Evolutionary conservation across 1,284 basidiomycete species (phyloP).

Genomic region (Ustilago crameri): DNA sequence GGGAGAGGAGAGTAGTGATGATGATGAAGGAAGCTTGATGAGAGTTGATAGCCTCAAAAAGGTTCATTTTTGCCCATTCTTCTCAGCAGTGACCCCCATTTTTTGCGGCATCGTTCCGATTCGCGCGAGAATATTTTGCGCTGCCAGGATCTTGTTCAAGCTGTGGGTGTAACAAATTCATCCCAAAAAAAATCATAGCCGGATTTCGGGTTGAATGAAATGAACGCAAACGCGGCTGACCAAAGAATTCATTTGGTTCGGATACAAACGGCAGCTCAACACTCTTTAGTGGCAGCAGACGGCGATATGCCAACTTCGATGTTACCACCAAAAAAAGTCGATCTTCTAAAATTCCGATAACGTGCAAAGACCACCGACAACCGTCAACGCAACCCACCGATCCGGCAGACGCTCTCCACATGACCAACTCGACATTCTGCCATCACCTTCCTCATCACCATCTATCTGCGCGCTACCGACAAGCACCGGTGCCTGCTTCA

Average conservation of each 20-base stretch:
- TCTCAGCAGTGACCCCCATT: background rate
- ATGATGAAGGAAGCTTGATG: background rate
- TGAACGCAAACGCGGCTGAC: background rate
- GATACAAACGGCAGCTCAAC: conserved; percentile 8
- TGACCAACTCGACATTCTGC: too few species aligned
- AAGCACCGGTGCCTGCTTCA: background rate
- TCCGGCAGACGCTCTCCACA: too few species aligned
- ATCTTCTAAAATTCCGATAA: conserved; percentile 4
- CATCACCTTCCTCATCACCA: too few species aligned
- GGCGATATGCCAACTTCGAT: conserved; percentile 12
- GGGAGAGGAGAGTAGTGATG: conserved; percentile 1
- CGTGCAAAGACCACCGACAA: background rate
- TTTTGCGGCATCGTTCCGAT: conserved; percentile 2
- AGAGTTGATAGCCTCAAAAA: background rate
- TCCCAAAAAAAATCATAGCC: background rate
- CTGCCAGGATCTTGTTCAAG: background rate
- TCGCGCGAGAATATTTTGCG: conserved; percentile 6
- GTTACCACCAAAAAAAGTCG: background rate
- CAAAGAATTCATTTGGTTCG: conserved; percentile 1
- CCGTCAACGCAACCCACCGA: background rate
- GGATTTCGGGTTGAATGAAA: background rate
- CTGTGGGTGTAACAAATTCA: background rate
- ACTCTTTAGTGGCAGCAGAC: conserved; percentile 10
- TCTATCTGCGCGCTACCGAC: too few species aligned
- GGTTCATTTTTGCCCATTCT: background rate